phyloP scores from a whole-genome alignment of 2,329 filamentous ascomycete genomes.

The Fusarium nematophilum region DNA sequence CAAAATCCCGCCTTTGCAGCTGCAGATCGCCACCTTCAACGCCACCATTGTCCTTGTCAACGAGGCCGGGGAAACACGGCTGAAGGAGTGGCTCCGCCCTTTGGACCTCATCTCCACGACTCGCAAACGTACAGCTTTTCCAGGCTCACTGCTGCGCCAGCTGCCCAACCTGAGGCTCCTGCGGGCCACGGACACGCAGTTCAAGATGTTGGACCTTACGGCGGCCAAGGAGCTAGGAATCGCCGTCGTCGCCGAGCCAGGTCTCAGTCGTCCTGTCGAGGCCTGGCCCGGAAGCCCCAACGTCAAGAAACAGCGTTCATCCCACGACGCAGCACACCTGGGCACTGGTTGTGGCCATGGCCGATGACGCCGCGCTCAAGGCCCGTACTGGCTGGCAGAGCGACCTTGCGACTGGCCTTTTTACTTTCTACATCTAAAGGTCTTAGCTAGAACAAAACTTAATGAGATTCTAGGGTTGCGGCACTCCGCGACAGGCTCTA shows the following conservation, averaged over 20 bases:
- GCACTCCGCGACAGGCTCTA: too few species aligned
- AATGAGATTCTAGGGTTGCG: too few species aligned
- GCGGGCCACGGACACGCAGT: constrained; percentile 70
- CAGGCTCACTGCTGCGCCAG: constrained; percentile 60
- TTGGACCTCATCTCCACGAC: neutral
- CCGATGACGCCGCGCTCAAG: too few species aligned
- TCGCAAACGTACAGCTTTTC: constrained; percentile 66
- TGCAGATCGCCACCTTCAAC: too few species aligned
- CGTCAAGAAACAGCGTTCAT: constrained; percentile 47
- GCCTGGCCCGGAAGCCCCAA: too few species aligned
- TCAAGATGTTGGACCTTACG: constrained; percentile 67
- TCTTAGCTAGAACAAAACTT: too few species aligned
- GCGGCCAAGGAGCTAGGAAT: neutral
- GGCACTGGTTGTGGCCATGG: constrained; percentile 67
- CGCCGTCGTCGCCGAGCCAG: neutral
- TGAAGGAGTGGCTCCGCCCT: neutral
- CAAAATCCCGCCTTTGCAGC: too few species aligned
- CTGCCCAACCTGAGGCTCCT: constrained; percentile 73
- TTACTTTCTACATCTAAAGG: too few species aligned
- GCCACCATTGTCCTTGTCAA: too few species aligned
- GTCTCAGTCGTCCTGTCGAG: neutral
- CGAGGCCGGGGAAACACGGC: too few species aligned
- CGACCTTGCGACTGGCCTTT: too few species aligned
- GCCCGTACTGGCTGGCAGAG: too few species aligned
- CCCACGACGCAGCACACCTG: constrained; percentile 68